A percentile compares a stretch with the other conserved stretches of the same genome.
These are phyloP conservation scores for Mikania micrantha DNA, from an alignment of 129 eudicot genomes.

Conservation along the genomic window DNA sequence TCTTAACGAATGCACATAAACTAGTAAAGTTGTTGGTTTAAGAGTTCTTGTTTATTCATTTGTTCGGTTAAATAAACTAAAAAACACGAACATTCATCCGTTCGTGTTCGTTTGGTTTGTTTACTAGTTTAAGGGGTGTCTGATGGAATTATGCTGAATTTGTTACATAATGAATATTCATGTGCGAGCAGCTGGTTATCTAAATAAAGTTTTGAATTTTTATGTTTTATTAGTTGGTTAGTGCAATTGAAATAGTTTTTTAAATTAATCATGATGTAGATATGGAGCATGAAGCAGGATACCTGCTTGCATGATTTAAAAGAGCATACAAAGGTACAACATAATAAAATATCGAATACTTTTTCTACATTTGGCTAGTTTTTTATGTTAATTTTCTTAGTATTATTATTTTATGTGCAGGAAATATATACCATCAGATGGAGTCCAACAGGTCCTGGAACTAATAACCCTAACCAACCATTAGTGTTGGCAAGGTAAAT, in stretches of 20 bases:
- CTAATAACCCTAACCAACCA: conserved; percentile 75
- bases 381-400: background rate
- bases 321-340: conserved; percentile 76
- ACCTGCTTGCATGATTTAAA: conserved; percentile 67
- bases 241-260: background rate
- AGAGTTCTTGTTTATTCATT: no score
- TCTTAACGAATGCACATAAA: no score
- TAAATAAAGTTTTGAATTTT: background rate
- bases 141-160: background rate
- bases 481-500: conserved; percentile 75
- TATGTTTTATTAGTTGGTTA: background rate
- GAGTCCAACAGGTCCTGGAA: conserved; percentile 92
- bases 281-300: conserved; percentile 92
- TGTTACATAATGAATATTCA: background rate
- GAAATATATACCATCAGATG: conserved; percentile 90
- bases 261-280: conserved; percentile 37
- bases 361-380: background rate
- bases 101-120: no score
- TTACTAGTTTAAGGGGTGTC: no score
- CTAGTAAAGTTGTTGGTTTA: no score
- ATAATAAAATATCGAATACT: background rate
- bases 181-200: background rate
- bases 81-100: no score
- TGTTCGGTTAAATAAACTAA: no score
- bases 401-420: conserved; percentile 26